Evolutionary conservation across 257 asterid species (phyloP), one percentile per base, ranked within the genome.

Genomic region (Apocynum venetum): DNA sequence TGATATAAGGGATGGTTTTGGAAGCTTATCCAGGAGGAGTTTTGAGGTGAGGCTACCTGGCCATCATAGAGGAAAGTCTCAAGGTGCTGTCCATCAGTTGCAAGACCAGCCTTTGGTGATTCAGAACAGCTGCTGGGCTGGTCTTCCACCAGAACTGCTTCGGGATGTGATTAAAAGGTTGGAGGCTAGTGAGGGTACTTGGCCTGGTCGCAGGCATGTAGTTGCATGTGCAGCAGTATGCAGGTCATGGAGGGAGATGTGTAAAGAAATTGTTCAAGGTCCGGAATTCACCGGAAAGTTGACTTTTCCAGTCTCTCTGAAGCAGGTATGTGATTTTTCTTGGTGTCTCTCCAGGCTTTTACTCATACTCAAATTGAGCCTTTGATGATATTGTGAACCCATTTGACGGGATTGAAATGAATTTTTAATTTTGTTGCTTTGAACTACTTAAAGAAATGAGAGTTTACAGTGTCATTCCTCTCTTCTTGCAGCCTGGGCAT

Each of bases 171-270:
- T 91, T 49, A 87, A 85, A 78, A 90, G 97, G 85, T 73, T 93
- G 89, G 98, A 93, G 84, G 89, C 87, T 44, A 90, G 88, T 79
- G 98, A 92, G 89, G 87, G 88, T 79, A 80, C 91, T 11, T 93
- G 97, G 98, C 97, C 98, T 65, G 85, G 92, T 43, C 89, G 98
- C 64, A 91, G 86, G 85, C 89, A 91, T 64, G 87, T 93, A 9
- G 98, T 93, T 56, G 97, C 95, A 1, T 93, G 97, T 84, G 92
- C 93, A 43, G 87, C 92, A 48, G 98, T 93, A 76, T 93, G 98
- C 86, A 81, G 89, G 69, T 87, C 96, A 19, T 93, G 98, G 98
- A 91, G 98, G 80, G 92, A 88, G 68, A 88, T 93, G 93, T 90
- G 97, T 82, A 83, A 81, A 73, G 98, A 93, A 79, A 86, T 90